Percentiles rank a stretch among this genome's conserved stretches.
These are phyloP conservation scores for Chiua sp. DNA, from an alignment of 1,284 basidiomycete genomes.

Conservation along the genomic window DNA sequence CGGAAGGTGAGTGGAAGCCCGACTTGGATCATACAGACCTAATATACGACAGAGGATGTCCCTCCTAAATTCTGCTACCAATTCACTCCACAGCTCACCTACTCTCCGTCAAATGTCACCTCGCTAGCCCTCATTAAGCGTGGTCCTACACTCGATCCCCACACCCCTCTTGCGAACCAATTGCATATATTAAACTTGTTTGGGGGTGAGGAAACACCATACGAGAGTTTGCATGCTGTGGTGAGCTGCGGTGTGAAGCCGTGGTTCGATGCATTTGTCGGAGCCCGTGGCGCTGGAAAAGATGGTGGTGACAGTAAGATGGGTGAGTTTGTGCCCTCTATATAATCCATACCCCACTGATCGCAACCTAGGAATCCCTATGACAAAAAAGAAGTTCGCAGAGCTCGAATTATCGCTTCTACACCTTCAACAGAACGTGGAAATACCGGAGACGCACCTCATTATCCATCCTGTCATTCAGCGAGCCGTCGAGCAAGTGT, in stretches of 20 bases:
- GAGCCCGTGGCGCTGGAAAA: slow-evolving; percentile 73
- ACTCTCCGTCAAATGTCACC: slow-evolving; percentile 81
- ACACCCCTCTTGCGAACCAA: slow-evolving; percentile 82
- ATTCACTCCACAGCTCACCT: slow-evolving; percentile 76
- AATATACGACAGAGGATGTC: slow-evolving; percentile 56
- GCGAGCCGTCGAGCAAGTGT: too few relatives aligned
- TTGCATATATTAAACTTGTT: slow-evolving; percentile 94
- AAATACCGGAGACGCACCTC: too few relatives aligned
- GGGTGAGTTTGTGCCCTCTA: slow-evolving; percentile 53
- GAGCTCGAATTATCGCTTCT: too few relatives aligned
- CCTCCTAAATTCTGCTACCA: slow-evolving; percentile 69
- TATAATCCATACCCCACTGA: slow-evolving; percentile 2
- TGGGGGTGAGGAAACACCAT: slow-evolving; percentile 90
- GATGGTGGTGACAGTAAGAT: slow-evolving; percentile 86
- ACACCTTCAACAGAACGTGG: too few relatives aligned
- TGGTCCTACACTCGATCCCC: slow-evolving; percentile 80
- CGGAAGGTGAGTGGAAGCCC: slow-evolving; percentile 56
- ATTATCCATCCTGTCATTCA: too few relatives aligned
- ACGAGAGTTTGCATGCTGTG: slow-evolving; percentile 95
- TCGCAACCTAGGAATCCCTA: slow-evolving; percentile 39
- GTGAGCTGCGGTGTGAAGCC: slow-evolving; percentile 97
- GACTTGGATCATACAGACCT: slow-evolving; percentile 14
- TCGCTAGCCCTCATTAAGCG: slow-evolving; percentile 97
- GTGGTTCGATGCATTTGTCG: slow-evolving; percentile 98
- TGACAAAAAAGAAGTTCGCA: too few relatives aligned